Evolutionary conservation across 1,139 yeast species (phyloP), one percentile per base, ranked within the genome.

Genomic region (Taphrina confusa): DNA sequence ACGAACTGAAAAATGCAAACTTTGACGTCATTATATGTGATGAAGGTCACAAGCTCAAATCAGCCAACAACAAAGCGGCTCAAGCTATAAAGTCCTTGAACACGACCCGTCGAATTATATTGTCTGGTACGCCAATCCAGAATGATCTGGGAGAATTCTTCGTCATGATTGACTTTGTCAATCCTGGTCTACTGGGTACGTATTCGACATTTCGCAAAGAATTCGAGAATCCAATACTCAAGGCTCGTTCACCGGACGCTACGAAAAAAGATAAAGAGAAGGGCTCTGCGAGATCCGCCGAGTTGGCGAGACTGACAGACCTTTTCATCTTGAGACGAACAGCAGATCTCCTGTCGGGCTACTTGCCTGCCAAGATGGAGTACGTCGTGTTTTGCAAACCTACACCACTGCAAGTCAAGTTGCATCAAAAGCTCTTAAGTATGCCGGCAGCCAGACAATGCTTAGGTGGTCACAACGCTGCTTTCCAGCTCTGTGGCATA

Each of bases 101-200:
- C 16, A 46, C 54, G n/a, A 46, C 44, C 12, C 54, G 63, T 1
- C 76, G 98, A 64, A 78, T 92, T 8, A 91, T 92, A 64, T 74
- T 92, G 30, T 88, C 96, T 0, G 98, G 98, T 1, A 92, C 98
- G 0, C 98, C 98, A 0, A 90, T 92, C 59, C 98, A 92, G 70
- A 92, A 92, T 71, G 96, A 92, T 70, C 78, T 94, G 60, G 76
- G 76, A 1, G 99, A 92, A 69, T 92, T 87, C 70, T 89, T 76
- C 71, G 85, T 87, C 11, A 82, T 92, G 69, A 81, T 86, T 4
- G 86, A 90, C 68, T 91, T 91, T 70, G 75, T 90, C 12, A 90
- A 89, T 68, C 96, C 97, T 0, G 92, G 91, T 0, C 74, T 86
- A 1, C 74, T 92, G 31, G 96, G 96, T 0, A 75, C 78, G 0